A percentile compares a stretch with the other conserved stretches of the same genome.
phyloP scores from a whole-genome alignment of 2,329 filamentous ascomycete genomes.

The Fusarium sp. region DNA sequence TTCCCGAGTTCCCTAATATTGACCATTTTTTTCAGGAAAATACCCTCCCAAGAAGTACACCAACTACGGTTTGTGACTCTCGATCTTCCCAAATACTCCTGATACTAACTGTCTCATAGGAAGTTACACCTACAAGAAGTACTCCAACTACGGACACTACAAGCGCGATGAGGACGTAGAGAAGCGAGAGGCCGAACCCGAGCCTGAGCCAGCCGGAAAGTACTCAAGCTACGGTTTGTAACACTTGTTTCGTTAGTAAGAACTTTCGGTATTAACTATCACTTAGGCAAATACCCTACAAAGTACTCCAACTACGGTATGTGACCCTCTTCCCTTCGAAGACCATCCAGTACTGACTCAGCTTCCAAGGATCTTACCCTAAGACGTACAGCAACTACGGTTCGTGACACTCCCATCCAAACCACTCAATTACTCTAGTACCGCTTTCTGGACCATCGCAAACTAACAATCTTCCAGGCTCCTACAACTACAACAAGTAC shows the following conservation, averaged over 20 bases:
- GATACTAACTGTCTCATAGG: background rate
- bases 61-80: constrained; percentile 15
- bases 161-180: constrained; percentile 17
- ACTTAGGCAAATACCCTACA: background rate
- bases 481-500: constrained; percentile 33
- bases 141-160: constrained; percentile 18
- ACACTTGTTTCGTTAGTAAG: background rate
- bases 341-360: background rate
- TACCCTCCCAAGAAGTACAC: constrained; percentile 15
- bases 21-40: background rate
- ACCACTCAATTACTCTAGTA: background rate
- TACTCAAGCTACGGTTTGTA: background rate
- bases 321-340: background rate
- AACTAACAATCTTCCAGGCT: background rate
- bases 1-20: background rate
- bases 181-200: background rate
- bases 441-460: too few relatives aligned
- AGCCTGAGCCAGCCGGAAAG: background rate
- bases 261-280: background rate
- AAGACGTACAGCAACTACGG: too few relatives aligned
- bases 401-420: background rate
- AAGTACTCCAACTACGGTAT: constrained; percentile 11
- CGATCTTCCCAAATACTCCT: accelerated
- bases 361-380: too few relatives aligned
- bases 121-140: constrained; percentile 28